These are phyloP conservation scores for Orbilia ellipsospora DNA, from an alignment of 2,329 filamentous ascomycete genomes.

Conservation along the genomic window DNA sequence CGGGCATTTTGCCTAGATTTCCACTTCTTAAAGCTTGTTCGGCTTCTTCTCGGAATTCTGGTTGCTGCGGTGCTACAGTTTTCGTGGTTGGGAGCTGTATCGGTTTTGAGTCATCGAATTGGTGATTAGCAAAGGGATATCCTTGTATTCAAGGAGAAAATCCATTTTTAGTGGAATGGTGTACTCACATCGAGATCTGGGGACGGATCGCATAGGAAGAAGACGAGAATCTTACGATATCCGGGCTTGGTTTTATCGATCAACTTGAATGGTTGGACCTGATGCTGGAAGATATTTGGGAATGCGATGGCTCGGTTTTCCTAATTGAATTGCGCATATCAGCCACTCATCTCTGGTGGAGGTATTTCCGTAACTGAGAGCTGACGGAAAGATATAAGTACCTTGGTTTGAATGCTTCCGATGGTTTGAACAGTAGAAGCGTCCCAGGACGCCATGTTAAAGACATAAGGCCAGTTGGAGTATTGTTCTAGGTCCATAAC, in stretches of 20 bases:
- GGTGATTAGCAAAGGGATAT: not conserved
- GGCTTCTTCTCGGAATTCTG: conserved; percentile 7
- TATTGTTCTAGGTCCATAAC: not conserved
- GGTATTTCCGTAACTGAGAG: not conserved
- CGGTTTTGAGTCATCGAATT: not conserved
- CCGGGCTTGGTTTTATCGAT: conserved; percentile 38
- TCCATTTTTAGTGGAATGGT: not conserved
- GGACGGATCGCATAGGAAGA: conserved; percentile 59
- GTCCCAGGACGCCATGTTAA: conserved; percentile 41
- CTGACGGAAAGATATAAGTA: not conserved
- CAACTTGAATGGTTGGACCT: conserved; percentile 49
- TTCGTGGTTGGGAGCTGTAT: conserved; percentile 36
- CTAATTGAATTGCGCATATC: not conserved
- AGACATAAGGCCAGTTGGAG: conserved; percentile 34
- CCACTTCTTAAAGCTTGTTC: conserved; percentile 10
- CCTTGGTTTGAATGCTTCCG: conserved; percentile 48
- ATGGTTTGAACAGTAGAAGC: conserved; percentile 28
- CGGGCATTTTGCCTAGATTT: conserved; percentile 38
- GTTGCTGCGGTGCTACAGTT: conserved; percentile 33
- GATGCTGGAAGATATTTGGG: conserved; percentile 52
- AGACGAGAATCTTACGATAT: conserved; percentile 53
- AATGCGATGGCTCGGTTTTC: conserved; percentile 50
- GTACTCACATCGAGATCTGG: conserved; percentile 11
- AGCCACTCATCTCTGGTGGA: not conserved
- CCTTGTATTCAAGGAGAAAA: not conserved